Evolutionary conservation across 768 basidiomycete species (phyloP), one percentile per base, ranked within the genome.

Genomic region (Psilocybe subaeruginosa): DNA sequence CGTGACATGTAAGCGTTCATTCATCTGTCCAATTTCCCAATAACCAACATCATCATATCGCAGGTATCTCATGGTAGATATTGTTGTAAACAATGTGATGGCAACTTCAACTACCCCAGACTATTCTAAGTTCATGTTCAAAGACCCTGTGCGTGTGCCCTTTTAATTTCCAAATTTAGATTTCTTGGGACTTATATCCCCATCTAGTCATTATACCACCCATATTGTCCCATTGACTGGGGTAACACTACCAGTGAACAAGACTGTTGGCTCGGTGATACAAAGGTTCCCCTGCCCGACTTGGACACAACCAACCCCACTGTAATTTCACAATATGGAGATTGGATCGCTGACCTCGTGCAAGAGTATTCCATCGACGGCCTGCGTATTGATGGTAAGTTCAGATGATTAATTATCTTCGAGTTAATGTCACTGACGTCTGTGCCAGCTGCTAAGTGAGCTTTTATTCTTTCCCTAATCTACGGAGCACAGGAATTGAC

Each of bases 1-100:
- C 84, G 90, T 37, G 83, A 82, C 56, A 95, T 95, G 93, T 86
- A 64, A 54, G 81, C 69, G 23, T 30, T 33, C 23, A 30, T 8
- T 55, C 27, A 55, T 47, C 29, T 39, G 57, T 23, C 23, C 30
- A n/a, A 54, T 43, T 16, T 51, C 19, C 27, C 41, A 58, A 49
- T 29, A 19, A 54, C 45, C 56, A 45, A 46, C 45, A 33, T 31
- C 16, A 33, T 49, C 37, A 31, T 46, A 57, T 39, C 19, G 43
- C 43, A 80, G 80, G 86, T 93, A 88, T 72, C 77, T 95, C 63
- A 94, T 93, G 91, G 86, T 94, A 51, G 93, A 95, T 68, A 74
- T 91, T 33, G 90, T 95, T 41, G 85, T 91, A 35, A 95, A 95
- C 73, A 91, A 95, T 72, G 92, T 96, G 53, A 93, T 93, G 82